A percentile compares a stretch with the other conserved stretches of the same genome.
Evolutionary conservation across 805 yeast species (phyloP).

Genomic region (Pichia kluyveri): DNA sequence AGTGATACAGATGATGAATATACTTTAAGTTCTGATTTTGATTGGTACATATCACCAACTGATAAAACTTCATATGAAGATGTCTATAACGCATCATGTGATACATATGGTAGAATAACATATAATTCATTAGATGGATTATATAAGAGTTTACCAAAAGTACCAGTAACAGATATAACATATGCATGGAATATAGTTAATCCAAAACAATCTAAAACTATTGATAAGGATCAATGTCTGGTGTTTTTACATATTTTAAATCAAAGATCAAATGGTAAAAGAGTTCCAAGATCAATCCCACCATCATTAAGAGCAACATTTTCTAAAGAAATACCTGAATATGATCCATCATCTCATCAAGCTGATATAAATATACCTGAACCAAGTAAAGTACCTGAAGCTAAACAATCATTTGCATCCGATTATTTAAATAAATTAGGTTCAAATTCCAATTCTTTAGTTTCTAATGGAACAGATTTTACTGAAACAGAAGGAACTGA

Average conservation of each 20-base stretch:
- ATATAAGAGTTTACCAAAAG: constrained; percentile 56
- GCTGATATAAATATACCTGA: constrained; percentile 26
- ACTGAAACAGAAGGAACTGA: constrained; percentile 69
- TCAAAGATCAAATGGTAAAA: constrained; percentile 69
- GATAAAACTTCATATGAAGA: constrained; percentile 74
- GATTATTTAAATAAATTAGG: constrained; percentile 51
- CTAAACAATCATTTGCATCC: constrained; percentile 40
- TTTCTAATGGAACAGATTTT: constrained; percentile 54
- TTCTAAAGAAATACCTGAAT: constrained; percentile 74
- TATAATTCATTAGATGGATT: constrained; percentile 64
- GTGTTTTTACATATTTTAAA: constrained; percentile 86
- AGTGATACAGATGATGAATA: constrained; percentile 59
- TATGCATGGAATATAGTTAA: constrained; percentile 94
- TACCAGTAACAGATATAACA: constrained; percentile 77
- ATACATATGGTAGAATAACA: constrained; percentile 69
- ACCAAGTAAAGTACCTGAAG: constrained; percentile 9
- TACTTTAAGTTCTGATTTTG: constrained; percentile 58
- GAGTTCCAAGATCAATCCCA: constrained; percentile 93
- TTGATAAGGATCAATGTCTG: constrained; percentile 87
- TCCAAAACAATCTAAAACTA: constrained; percentile 78
- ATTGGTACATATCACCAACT: constrained; percentile 93
- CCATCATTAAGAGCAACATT: constrained; percentile 85
- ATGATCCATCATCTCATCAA: constrained; percentile 50
- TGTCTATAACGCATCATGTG: constrained; percentile 66
- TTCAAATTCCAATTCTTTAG: constrained; percentile 20